Conservation (phyloP, 495 filamentous ascomycete genomes). For the Aspergillus egyptiacus region DNA sequence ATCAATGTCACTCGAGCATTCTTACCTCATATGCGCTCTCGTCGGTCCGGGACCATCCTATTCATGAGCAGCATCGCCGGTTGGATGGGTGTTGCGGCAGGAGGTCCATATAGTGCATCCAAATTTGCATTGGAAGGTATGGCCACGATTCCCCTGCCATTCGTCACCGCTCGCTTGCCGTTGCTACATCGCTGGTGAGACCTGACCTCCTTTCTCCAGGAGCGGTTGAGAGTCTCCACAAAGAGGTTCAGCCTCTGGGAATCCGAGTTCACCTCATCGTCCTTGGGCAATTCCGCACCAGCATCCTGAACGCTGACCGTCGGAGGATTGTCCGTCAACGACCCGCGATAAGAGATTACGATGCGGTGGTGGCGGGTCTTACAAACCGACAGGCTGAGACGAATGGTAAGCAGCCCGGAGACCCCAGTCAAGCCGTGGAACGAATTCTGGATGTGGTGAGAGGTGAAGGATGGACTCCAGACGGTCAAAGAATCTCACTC, state of each 20-base stretch:
- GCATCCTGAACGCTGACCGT: conserved; percentile 21
- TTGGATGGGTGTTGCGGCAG: conserved; percentile 32
- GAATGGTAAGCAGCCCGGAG: conserved; percentile 33
- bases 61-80: conserved; percentile 42
- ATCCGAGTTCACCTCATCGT: conserved; percentile 17
- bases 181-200: too few relatives aligned
- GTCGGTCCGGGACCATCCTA: conserved; percentile 34
- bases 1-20: conserved; percentile 43
- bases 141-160: too few relatives aligned
- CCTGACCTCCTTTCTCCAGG: conserved; percentile 14
- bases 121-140: conserved; percentile 48
- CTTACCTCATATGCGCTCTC: conserved; percentile 41
- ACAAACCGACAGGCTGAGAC: not conserved
- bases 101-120: conserved; percentile 43
- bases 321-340: not conserved
- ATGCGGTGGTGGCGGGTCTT: not conserved
- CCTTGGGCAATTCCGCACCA: conserved; percentile 44
- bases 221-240: conserved; percentile 38
- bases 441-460: conserved; percentile 37
- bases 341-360: not conserved
- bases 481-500: conserved; percentile 20
- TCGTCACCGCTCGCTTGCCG: too few relatives aligned
- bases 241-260: conserved; percentile 35
- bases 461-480: conserved; percentile 25
- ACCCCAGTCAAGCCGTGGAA: conserved; percentile 29